Conservation (phyloP, 2,329 filamentous ascomycete genomes). For the Botrytis squamosa region DNA sequence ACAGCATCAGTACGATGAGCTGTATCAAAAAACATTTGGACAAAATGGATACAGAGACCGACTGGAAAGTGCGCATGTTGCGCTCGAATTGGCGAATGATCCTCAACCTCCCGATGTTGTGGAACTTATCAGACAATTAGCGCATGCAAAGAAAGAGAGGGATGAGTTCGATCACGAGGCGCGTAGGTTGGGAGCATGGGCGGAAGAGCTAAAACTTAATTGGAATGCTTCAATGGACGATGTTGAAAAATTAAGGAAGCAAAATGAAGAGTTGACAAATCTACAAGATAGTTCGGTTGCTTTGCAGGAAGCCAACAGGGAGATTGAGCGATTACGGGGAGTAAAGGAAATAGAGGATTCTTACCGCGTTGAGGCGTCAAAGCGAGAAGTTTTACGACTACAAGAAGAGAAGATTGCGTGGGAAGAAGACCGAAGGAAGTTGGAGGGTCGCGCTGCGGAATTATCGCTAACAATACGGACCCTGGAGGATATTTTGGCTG, state of each 20-base stretch:
- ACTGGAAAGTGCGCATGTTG: conserved; percentile 12
- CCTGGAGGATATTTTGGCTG: conserved; percentile 3
- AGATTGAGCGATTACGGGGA: not conserved
- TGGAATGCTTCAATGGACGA: not conserved
- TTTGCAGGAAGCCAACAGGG: not conserved
- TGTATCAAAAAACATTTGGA: not conserved
- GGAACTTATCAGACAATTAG: not conserved
- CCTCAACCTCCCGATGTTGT: not conserved
- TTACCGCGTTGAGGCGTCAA: not conserved
- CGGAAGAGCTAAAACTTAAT: conserved; percentile 1
- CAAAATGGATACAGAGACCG: conserved; percentile 3
- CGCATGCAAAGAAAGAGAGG: not conserved
- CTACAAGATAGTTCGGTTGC: not conserved
- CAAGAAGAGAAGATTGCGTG: conserved; percentile 3
- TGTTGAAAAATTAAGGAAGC: not conserved
- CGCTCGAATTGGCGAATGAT: conserved; percentile 9
- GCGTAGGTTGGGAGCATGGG: not conserved
- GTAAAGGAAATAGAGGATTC: not conserved
- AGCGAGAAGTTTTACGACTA: not conserved
- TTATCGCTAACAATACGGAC: conserved; percentile 4
- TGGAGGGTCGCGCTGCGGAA: not conserved
- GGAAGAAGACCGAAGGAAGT: not conserved
- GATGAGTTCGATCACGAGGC: not conserved
- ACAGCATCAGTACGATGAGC: not conserved
- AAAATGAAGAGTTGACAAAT: not conserved